A percentile compares a stretch with the other conserved stretches of the same genome.
These are phyloP conservation scores for Hansfordia pulvinata DNA, from an alignment of 2,329 filamentous ascomycete genomes.

Conservation along the genomic window DNA sequence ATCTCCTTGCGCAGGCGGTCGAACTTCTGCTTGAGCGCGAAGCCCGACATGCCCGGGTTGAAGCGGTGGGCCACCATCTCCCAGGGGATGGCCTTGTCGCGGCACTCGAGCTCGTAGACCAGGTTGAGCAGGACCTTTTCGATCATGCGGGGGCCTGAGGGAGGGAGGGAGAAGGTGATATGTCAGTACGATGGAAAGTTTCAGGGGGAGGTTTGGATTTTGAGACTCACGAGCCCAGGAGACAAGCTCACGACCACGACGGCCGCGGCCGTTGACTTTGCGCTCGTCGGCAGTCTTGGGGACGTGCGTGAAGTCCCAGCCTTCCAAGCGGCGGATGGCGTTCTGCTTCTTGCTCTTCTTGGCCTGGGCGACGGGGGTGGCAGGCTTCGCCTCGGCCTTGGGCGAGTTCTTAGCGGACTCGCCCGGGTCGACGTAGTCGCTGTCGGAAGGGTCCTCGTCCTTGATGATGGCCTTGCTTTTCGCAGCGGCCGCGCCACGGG, in stretches of 20 bases:
- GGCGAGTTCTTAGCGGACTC: too few relatives aligned
- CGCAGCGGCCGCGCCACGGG: too few relatives aligned
- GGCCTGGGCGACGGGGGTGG: too few relatives aligned
- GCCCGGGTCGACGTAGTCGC: too few relatives aligned
- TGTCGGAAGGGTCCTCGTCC: too few relatives aligned
- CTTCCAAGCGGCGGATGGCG: conserved; percentile 1
- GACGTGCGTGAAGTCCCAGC: conserved; percentile 6
- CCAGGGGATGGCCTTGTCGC: conserved; percentile 22
- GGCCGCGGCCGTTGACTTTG: conserved; percentile 16
- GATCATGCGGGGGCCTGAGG: conserved; percentile 27
- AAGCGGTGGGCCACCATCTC: conserved; percentile 24
- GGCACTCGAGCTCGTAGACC: conserved; percentile 22
- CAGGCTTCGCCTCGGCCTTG: too few relatives aligned
- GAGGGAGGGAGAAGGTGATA: too few relatives aligned
- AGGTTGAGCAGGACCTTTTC: conserved; percentile 28
- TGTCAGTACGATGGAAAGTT: not conserved
- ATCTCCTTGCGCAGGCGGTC: conserved; percentile 19
- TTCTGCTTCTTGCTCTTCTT: not conserved
- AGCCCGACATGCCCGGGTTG: conserved; percentile 24
- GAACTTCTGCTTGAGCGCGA: conserved; percentile 23
- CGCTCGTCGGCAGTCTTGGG: conserved; percentile 6
- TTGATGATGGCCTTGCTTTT: too few relatives aligned
- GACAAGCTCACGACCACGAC: conserved; percentile 22
- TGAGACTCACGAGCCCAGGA: conserved; percentile 26
- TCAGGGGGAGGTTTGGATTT: not conserved